Conservation (phyloP, 225 moss, liverwort and hornwort species). For the Pseudoscleropodium purum region DNA sequence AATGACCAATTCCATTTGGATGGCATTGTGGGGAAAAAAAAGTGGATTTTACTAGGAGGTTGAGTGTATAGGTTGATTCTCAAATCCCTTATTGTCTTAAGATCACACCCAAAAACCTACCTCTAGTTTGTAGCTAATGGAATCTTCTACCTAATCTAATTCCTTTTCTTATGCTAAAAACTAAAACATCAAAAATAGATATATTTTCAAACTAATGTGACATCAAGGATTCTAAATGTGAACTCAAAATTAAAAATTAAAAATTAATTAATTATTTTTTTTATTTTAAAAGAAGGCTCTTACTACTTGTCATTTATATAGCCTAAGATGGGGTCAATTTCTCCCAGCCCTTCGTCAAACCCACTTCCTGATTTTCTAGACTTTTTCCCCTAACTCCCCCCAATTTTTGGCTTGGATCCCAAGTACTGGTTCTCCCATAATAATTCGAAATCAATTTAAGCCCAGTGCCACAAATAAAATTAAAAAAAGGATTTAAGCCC, state of each 20-base stretch:
- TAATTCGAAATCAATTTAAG: neutral
- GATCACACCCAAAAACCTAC: neutral
- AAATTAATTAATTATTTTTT: too few species aligned
- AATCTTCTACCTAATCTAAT: neutral
- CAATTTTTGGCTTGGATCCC: neutral
- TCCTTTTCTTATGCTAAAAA: too few species aligned
- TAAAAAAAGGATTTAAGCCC: neutral
- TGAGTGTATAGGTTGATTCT: fast-evolving
- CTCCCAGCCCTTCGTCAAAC: too few species aligned
- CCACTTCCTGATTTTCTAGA: neutral
- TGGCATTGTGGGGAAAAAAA: neutral
- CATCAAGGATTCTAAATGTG: neutral
- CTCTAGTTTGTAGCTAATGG: neutral
- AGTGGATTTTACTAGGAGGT: neutral
- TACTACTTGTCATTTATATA: neutral
- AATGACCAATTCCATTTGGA: too few species aligned
- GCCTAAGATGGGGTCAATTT: neutral
- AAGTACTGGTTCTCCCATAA: neutral
- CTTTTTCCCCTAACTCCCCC: neutral
- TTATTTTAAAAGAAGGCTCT: neutral
- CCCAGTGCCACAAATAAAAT: neutral
- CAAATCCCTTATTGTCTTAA: fast-evolving
- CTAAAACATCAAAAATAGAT: fast-evolving
- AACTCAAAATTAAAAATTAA: neutral
- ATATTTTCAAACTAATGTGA: too few species aligned